These are phyloP conservation scores for Aspergillus fijiensis DNA, from an alignment of 2,329 filamentous ascomycete genomes.

Conservation along the genomic window DNA sequence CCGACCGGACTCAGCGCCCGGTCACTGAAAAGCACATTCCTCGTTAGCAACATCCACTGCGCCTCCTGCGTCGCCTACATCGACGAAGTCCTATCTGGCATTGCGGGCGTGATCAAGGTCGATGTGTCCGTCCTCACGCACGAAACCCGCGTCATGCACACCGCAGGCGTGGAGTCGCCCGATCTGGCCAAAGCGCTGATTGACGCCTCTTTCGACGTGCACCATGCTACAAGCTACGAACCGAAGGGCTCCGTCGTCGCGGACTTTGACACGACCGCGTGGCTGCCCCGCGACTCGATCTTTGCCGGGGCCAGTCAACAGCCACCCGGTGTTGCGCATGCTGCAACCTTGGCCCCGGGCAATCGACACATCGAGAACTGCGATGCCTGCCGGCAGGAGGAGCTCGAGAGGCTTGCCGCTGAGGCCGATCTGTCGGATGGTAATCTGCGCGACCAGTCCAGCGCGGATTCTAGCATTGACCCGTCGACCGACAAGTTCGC, in stretches of 20 bases:
- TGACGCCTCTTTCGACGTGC: conserved; percentile 49
- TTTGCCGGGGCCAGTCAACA: conserved; percentile 17
- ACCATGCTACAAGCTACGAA: conserved; percentile 44
- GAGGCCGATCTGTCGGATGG: conserved; percentile 13
- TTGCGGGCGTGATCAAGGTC: conserved; percentile 35
- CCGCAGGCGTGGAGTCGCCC: conserved; percentile 28
- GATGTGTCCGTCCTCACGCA: conserved; percentile 47
- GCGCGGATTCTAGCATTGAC: background rate
- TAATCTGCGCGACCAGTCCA: background rate
- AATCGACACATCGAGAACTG: conserved; percentile 50
- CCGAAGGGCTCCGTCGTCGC: conserved; percentile 29
- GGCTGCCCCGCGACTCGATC: conserved; percentile 30
- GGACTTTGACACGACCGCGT: conserved; percentile 37
- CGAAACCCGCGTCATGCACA: conserved; percentile 45
- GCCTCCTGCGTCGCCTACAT: conserved; percentile 49
- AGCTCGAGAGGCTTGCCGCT: conserved; percentile 23
- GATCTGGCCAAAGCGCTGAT: conserved; percentile 41
- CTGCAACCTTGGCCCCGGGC: conserved; percentile 18
- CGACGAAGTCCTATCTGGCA: conserved; percentile 42
- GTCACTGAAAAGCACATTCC: conserved; percentile 34
- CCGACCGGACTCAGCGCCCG: conserved; percentile 12
- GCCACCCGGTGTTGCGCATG: conserved; percentile 19
- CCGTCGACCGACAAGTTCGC: background rate
- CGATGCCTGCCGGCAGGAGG: conserved; percentile 49
- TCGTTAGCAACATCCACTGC: conserved; percentile 52